Base-by-base conservation (phyloP, 2,329 filamentous ascomycete genomes). In the Blumeriella jaapii region DNA sequence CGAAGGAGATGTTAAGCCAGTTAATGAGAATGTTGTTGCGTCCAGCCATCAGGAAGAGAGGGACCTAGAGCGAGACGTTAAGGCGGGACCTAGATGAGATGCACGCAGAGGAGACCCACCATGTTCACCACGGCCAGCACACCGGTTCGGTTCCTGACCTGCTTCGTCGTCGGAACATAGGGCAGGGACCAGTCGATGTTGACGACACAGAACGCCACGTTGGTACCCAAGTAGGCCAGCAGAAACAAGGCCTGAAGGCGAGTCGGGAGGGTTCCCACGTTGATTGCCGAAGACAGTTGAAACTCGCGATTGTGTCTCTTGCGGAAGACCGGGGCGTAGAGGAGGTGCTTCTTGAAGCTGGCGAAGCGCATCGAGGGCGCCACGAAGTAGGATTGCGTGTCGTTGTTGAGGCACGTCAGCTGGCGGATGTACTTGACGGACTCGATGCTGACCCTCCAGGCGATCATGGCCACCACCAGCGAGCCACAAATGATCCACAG, bases 221-320 rank as follows among this genome's bases (percentile, higher is more conserved):
- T 93, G 40, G 74, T 76, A 3, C 63, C 62, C n/a, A 82, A 59
- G 55, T 89, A 89, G 17, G 71, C 57, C 15, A 69, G 31, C 12
- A 93, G 62, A 50, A 91, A 67, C 32, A 82, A 55, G 8, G 77
- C 71, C 55, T 93, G 82, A 50, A 87, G 76, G 31, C 84, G 67
- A n/a, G 80, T 81, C 0, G 84, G 84, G 12, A 93, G 61, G 0
- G 83, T 89, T 44, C 84, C 81, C 36, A 84, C 73, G 47, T 77
- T 77, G 53, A 83, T 60, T 6, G 77, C 78, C 12, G 65, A 65
- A 14, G 74, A 78, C 10, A 86, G 59, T 52, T 79, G 75, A 46
- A 84, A 69, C 52, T 82, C 78, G 16, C 72, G 65, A 51, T 91
- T 91, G 60, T 91, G 84, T 51, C 83, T 70, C 53, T 82, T 82